Percentiles rank a stretch among this genome's conserved stretches.
Evolutionary conservation across 2,329 filamentous ascomycete species (phyloP).

Genomic region (Fusarium sarcochroum): DNA sequence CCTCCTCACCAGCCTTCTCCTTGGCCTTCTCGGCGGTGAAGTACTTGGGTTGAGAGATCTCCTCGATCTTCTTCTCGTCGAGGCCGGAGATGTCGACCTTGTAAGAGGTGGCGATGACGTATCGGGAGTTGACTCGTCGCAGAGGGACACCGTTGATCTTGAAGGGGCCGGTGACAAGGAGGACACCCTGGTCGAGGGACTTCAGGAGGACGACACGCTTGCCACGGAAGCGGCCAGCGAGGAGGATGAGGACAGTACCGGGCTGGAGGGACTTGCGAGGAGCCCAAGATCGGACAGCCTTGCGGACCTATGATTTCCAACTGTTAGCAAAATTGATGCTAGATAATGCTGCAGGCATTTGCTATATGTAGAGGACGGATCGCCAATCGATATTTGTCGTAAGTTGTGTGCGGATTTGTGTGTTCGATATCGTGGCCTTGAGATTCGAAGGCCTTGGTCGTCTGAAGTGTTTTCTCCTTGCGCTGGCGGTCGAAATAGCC

Average conservation of each 20-base stretch:
- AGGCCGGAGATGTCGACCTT: slow-evolving; percentile 88
- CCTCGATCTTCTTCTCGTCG: slow-evolving; percentile 90
- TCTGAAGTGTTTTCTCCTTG: slow-evolving; percentile 21
- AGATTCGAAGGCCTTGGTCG: slow-evolving; percentile 28
- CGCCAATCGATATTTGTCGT: slow-evolving; percentile 38
- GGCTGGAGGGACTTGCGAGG: slow-evolving; percentile 91
- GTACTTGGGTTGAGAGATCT: slow-evolving; percentile 84
- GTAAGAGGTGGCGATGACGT: slow-evolving; percentile 91
- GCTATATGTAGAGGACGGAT: slow-evolving; percentile 7
- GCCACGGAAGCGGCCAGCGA: slow-evolving; percentile 99
- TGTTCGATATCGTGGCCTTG: slow-evolving; percentile 34
- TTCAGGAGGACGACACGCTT: slow-evolving; percentile 99
- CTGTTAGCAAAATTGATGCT: slow-evolving; percentile 50
- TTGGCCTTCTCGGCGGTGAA: slow-evolving; percentile 95
- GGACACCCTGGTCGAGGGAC: slow-evolving; percentile 95
- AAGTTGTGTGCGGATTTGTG: slow-evolving; percentile 23
- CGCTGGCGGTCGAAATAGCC: slow-evolving; percentile 28
- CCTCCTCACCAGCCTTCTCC: slow-evolving; percentile 97
- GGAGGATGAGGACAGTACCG: slow-evolving; percentile 97
- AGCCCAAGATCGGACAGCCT: slow-evolving; percentile 89
- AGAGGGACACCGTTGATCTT: slow-evolving; percentile 99
- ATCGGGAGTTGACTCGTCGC: slow-evolving; percentile 92
- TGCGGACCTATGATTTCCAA: slow-evolving; percentile 80
- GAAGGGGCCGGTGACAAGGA: slow-evolving; percentile 99
- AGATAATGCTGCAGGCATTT: slow-evolving; percentile 21